Conservation (phyloP, 805 yeast genomes). For the Yarrowia deformans region DNA sequence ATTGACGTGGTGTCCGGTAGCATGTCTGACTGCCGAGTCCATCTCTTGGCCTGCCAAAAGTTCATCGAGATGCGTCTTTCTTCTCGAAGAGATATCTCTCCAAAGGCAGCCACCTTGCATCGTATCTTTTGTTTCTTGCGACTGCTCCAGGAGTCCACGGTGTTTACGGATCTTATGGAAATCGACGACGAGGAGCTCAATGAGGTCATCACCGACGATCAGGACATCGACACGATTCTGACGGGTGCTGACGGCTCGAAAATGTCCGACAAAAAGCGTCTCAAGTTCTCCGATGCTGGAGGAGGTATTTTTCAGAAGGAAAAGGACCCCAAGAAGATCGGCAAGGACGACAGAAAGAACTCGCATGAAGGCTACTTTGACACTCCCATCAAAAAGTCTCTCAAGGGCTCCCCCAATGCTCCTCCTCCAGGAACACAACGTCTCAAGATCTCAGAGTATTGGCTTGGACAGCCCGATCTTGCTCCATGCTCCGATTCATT, state of each 20-base stretch:
- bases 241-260: constrained; percentile 39
- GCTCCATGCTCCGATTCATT: constrained; percentile 33
- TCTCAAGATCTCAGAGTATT: constrained; percentile 30
- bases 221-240: constrained; percentile 29
- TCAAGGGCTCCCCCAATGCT: constrained; percentile 29
- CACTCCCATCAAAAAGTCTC: constrained; percentile 32
- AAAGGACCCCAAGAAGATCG: constrained; percentile 6
- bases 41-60: constrained; percentile 76
- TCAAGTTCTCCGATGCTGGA: constrained; percentile 36
- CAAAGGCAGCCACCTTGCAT: constrained; percentile 79
- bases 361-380: constrained; percentile 34
- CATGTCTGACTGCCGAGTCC: constrained; percentile 81
- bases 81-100: constrained; percentile 67
- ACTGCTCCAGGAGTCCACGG: constrained; percentile 78
- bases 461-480: constrained; percentile 34
- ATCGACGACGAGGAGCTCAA: constrained; percentile 44
- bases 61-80: constrained; percentile 74
- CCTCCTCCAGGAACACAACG: constrained; percentile 23
- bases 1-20: constrained; percentile 92
- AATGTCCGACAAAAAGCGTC: constrained; percentile 36
- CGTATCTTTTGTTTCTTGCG: constrained; percentile 78
- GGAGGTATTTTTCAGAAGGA: constrained; percentile 36
- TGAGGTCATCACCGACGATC: constrained; percentile 38
- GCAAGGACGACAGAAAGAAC: not conserved
- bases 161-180: constrained; percentile 45